These are phyloP conservation scores for Microdochium paspali DNA, from an alignment of 2,329 filamentous ascomycete genomes.

Conservation along the genomic window DNA sequence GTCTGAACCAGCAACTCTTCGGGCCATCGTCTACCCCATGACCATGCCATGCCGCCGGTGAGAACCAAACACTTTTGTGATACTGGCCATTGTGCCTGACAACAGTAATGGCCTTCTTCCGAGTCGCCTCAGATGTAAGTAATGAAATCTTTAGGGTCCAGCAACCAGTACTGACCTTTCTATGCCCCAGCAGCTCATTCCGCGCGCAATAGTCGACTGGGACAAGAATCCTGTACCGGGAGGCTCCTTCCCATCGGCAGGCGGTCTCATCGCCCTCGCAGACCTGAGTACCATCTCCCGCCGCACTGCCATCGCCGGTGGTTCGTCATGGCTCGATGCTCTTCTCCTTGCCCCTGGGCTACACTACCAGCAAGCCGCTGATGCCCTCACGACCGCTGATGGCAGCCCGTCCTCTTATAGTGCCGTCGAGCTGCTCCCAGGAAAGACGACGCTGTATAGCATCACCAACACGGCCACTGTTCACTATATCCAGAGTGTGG, in stretches of 20 bases:
- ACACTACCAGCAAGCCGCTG: constrained; percentile 50
- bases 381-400: constrained; percentile 35
- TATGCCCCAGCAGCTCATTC: constrained; percentile 10
- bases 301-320: constrained; percentile 46
- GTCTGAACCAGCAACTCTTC: no score
- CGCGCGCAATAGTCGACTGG: constrained; percentile 29
- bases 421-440: constrained; percentile 22
- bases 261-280: constrained; percentile 48
- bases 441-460: constrained; percentile 19
- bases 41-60: no score
- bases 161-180: constrained; percentile 4
- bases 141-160: no score
- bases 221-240: constrained; percentile 32
- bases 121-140: no score
- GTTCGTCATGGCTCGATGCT: constrained; percentile 44
- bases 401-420: constrained; percentile 30
- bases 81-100: no score
- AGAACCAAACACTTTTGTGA: no score
- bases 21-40: not conserved
- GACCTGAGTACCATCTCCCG: constrained; percentile 46
- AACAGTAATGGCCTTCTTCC: no score
- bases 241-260: constrained; percentile 35
- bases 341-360: constrained; percentile 50
- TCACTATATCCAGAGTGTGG: constrained; percentile 43
- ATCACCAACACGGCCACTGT: constrained; percentile 44